Evolutionary conservation across 257 asterid species (phyloP).

Genomic region (Mitragyna speciosa): DNA sequence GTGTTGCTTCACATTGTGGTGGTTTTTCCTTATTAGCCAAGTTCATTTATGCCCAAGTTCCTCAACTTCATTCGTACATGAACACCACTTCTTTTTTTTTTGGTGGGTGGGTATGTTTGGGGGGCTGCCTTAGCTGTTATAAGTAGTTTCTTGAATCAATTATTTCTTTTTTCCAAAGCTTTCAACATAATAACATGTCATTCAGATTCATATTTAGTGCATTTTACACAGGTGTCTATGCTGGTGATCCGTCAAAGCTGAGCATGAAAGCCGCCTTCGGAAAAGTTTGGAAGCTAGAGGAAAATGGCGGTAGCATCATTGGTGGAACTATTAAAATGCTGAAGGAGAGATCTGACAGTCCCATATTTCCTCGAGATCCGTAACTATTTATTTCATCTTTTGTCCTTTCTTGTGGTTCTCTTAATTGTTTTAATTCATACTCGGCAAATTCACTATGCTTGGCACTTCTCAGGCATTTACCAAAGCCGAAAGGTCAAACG

Average conservation of each 20-base stretch:
- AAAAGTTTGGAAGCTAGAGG: constrained; percentile 94
- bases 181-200: background rate
- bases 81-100: background rate
- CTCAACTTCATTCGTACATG: background rate
- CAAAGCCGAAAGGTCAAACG: constrained; percentile 94
- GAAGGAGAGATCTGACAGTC: constrained; percentile 50
- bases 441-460: constrained; percentile 20
- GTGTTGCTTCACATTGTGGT: background rate
- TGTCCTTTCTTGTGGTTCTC: constrained; percentile 25
- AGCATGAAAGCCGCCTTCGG: constrained; percentile 99
- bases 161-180: background rate
- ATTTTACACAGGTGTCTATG: constrained; percentile 73
- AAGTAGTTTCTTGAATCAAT: background rate
- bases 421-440: constrained; percentile 17
- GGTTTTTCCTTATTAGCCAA: background rate
- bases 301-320: constrained; percentile 89
- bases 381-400: constrained; percentile 36
- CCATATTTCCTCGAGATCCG: constrained; percentile 82
- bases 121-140: background rate
- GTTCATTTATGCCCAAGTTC: background rate
- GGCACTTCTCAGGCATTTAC: constrained; percentile 68
- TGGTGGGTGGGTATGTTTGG: background rate
- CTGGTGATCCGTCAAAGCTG: constrained; percentile 93
- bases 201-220: too few relatives aligned
- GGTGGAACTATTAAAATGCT: constrained; percentile 91